Evolutionary conservation across 331 rosid genomes (phyloP), one percentile per base, ranked within the genome.

Genomic region (Malus hybrid): DNA sequence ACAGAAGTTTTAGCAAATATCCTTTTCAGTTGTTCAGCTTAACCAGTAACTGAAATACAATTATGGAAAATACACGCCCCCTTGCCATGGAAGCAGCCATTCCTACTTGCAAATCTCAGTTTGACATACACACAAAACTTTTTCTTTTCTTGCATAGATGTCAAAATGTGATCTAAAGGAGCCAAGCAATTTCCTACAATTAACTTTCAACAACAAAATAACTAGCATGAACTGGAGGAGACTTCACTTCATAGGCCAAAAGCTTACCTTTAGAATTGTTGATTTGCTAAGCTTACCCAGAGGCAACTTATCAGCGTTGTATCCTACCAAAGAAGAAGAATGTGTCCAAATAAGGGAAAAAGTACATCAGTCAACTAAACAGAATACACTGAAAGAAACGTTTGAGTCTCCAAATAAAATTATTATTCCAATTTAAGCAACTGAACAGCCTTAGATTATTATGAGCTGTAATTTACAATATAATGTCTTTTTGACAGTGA

Each of bases 231-330:
- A 42, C 63, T 63, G 73, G 63, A 76, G 57, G 81, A 68, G 68
- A 48, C 30, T 68, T 30, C 42, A 52, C n/a, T 62, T 74, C 75
- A 64, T 42, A 50, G 63, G 42, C 65, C 53, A 44, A 71, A 73
- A 66, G 58, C 86, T 76, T 77, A 86, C 99, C 97, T 89, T 95
- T 63, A 84, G 80, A 87, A 95, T 89, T 80, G 97, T 92, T 80
- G 97, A 84, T 88, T 87, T 95, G 87, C 99, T 90, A 66, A 92
- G 96, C 84, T 90, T 95, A 73, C 97, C 99, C 36, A 95, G 99
- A 57, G 97, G 97, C 82, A 92, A 82, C 85, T 95, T 95, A 74
- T 90, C 87, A 36, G 99, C 97, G 82, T 95, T 95, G 88, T 95
- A 95, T 75, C 99, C 99, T 95, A 71, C 73, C 81, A 65, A 26